Conservation (phyloP, 192 early-diverging fungal genomes). For the Fimicolochytrium jonesii region DNA sequence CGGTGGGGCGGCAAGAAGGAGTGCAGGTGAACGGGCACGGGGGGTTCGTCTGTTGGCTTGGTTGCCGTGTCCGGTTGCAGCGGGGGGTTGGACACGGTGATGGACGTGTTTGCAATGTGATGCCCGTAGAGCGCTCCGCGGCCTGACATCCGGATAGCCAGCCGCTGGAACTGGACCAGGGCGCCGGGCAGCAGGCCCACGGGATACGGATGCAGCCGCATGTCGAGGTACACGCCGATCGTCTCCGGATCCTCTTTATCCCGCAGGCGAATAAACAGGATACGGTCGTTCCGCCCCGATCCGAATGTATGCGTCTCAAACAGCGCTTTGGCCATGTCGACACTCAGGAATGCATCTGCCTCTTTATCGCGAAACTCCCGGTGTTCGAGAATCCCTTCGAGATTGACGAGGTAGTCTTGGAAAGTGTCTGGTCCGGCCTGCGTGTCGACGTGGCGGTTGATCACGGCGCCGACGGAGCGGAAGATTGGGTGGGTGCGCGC, state of each 20-base stretch:
- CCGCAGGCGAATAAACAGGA: conserved; percentile 9
- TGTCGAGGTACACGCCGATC: conserved; percentile 21
- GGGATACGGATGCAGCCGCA: conserved; percentile 1
- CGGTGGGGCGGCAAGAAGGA: no score
- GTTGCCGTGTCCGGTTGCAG: no score
- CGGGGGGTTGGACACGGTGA: background rate
- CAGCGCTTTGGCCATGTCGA: background rate
- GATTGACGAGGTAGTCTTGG: conserved; percentile 6
- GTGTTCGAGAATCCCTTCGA: conserved; percentile 1
- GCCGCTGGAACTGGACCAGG: background rate
- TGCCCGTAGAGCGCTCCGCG: background rate
- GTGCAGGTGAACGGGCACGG: no score
- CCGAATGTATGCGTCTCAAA: conserved; percentile 13
- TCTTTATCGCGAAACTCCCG: conserved; percentile 10
- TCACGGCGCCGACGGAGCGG: conserved; percentile 2
- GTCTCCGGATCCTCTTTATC: background rate
- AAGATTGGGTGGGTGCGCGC: no score
- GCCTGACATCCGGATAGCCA: conserved; percentile 1
- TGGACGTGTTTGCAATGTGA: background rate
- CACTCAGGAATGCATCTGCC: background rate
- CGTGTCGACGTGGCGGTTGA: conserved; percentile 9
- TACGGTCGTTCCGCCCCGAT: conserved; percentile 1
- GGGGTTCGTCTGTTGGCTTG: no score
- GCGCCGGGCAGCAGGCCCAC: conserved; percentile 10
- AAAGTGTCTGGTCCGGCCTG: background rate